A percentile compares a stretch with the other conserved stretches of the same genome.
Evolutionary conservation across 768 basidiomycete species (phyloP).

Genomic region (Lyophyllum shimeji): DNA sequence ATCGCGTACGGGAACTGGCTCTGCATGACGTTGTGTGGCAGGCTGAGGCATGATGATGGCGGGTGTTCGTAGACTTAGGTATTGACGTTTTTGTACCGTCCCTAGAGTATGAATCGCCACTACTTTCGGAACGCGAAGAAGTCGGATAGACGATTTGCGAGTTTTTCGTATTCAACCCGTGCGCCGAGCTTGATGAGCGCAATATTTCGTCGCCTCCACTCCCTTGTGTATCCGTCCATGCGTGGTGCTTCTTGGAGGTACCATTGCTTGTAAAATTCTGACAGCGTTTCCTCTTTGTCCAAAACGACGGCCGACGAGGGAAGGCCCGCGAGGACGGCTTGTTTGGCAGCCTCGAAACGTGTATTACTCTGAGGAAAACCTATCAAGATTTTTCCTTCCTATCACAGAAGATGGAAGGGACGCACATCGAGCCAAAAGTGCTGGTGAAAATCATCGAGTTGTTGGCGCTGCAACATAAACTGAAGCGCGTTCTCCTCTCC

Average conservation of each 20-base stretch:
- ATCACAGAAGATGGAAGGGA: slow-evolving; percentile 9
- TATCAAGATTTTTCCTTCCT: background rate
- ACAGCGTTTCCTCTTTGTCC: slow-evolving; percentile 67
- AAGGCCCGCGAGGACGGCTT: slow-evolving; percentile 53
- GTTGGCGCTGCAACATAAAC: slow-evolving; percentile 68
- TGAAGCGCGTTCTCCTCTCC: slow-evolving; percentile 58
- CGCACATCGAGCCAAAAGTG: slow-evolving; percentile 80
- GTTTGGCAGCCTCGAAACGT: slow-evolving; percentile 75
- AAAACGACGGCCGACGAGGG: slow-evolving; percentile 47
- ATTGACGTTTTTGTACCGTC: background rate
- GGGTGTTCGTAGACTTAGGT: slow-evolving; percentile 1
- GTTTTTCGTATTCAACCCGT: slow-evolving; percentile 51
- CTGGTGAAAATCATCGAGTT: slow-evolving; percentile 74
- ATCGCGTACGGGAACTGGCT: slow-evolving; percentile 63
- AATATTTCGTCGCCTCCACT: slow-evolving; percentile 67
- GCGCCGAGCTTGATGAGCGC: slow-evolving; percentile 56
- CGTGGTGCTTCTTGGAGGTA: slow-evolving; percentile 62
- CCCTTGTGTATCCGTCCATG: slow-evolving; percentile 58
- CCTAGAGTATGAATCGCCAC: background rate
- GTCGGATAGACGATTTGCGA: slow-evolving; percentile 32
- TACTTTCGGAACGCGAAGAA: slow-evolving; percentile 22
- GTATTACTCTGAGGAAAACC: slow-evolving; percentile 61
- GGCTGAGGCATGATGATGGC: slow-evolving; percentile 16
- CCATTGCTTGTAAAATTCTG: slow-evolving; percentile 76
- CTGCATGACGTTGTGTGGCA: slow-evolving; percentile 45